phyloP scores from a whole-genome alignment of 2,329 filamentous ascomycete species.

The Hymenoscyphus fraxineus region DNA sequence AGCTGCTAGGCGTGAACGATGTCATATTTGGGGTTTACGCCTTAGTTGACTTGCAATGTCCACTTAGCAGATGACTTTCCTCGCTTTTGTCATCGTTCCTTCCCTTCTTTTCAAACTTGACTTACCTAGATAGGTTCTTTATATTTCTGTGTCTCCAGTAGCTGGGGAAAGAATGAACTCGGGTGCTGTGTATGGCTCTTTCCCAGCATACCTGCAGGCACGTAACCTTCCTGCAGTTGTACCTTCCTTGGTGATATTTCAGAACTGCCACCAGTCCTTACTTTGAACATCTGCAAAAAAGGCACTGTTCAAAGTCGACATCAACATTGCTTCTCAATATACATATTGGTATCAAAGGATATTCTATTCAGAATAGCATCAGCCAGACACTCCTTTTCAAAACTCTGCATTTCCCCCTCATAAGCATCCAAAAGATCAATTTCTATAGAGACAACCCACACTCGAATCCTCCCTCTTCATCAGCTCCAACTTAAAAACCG shows the following conservation, averaged over 20 bases:
- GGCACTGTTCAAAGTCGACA: not conserved
- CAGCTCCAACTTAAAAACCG: not conserved
- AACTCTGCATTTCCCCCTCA: not conserved
- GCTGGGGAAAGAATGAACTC: not conserved
- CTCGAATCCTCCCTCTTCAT: not conserved
- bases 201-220: not conserved
- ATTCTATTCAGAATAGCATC: not conserved
- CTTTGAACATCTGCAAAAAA: not conserved
- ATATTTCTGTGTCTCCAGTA: not conserved
- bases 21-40: not conserved
- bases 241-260: not conserved
- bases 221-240: not conserved
- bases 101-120: not conserved
- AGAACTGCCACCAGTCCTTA: not conserved
- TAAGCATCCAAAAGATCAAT: not conserved
- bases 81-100: not conserved
- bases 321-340: not conserved
- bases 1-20: not conserved
- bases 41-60: not conserved
- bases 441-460: not conserved
- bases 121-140: not conserved
- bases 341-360: not conserved
- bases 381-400: not conserved
- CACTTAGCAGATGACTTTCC: not conserved
- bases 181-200: not conserved